A percentile compares a stretch with the other conserved stretches of the same genome.
Evolutionary conservation across 257 asterid genomes (phyloP).

Genomic region (Mentha longifolia): DNA sequence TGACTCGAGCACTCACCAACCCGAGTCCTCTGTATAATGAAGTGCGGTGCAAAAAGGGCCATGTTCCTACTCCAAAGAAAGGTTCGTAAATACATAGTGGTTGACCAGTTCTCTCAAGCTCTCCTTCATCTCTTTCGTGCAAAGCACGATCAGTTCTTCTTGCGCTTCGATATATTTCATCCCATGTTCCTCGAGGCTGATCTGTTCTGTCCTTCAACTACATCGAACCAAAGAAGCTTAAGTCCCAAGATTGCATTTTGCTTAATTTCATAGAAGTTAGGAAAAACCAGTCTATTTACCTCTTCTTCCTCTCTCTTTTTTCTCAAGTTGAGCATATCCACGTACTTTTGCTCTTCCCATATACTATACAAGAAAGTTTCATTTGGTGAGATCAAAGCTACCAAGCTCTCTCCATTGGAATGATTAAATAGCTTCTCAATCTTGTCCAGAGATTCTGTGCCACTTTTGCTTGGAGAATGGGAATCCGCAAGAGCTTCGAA

Average conservation of each 20-base stretch:
- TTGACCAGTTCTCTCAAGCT: conserved; percentile 95
- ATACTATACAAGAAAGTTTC: conserved; percentile 63
- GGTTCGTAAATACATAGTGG: conserved; percentile 94
- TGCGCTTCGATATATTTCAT: conserved; percentile 77
- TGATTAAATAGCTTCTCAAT: conserved; percentile 64
- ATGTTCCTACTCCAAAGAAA: conserved; percentile 81
- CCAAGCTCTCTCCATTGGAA: conserved; percentile 45
- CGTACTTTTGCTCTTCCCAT: conserved; percentile 82
- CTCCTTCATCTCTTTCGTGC: conserved; percentile 97
- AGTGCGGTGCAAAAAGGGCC: conserved; percentile 87
- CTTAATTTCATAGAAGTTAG: conserved; percentile 27
- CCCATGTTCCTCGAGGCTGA: conserved; percentile 90
- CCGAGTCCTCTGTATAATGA: conserved; percentile 93
- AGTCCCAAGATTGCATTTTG: conserved; percentile 10
- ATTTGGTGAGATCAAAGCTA: conserved; percentile 34
- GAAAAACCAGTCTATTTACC: conserved; percentile 43
- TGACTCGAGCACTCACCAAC: conserved; percentile 53
- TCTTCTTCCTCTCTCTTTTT: conserved; percentile 90
- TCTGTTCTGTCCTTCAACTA: conserved; percentile 96
- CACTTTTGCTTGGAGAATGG: conserved; percentile 36
- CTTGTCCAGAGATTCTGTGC: conserved; percentile 41
- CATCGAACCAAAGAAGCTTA: conserved; percentile 29
- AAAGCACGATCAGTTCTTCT: conserved; percentile 76
- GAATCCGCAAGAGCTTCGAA: conserved; percentile 49
- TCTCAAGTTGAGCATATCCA: conserved; percentile 55